These are phyloP conservation scores for Corallochytrium limacisporum DNA, from an alignment of 78 protist genomes.

Conservation along the genomic window DNA sequence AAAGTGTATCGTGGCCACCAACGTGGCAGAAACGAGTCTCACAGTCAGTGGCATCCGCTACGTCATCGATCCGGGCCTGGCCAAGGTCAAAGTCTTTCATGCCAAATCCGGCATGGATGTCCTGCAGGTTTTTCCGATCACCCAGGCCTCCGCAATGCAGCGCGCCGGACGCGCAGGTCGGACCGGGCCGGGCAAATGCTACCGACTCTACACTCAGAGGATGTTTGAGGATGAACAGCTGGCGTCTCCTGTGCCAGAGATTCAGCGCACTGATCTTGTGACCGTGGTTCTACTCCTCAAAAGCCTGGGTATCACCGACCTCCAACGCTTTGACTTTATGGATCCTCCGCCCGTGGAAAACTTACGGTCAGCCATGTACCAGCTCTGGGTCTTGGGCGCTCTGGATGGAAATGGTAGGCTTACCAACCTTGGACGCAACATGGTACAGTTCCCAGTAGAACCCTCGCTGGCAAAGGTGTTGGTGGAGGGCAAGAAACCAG, in stretches of 20 bases:
- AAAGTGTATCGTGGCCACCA: slow-evolving; percentile 89
- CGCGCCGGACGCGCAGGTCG: slow-evolving; percentile 97
- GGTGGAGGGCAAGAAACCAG: neutral
- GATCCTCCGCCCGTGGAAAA: slow-evolving; percentile 97
- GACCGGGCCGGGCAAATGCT: slow-evolving; percentile 85
- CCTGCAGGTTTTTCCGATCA: slow-evolving; percentile 46
- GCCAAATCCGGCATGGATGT: slow-evolving; percentile 92
- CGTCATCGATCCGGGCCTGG: slow-evolving; percentile 85
- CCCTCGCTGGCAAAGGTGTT: slow-evolving; percentile 77
- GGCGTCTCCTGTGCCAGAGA: slow-evolving; percentile 83
- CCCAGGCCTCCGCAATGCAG: slow-evolving; percentile 75
- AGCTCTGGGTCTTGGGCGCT: slow-evolving; percentile 95
- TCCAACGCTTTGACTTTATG: slow-evolving; percentile 90
- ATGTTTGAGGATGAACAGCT: slow-evolving; percentile 55
- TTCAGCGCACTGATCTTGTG: slow-evolving; percentile 90
- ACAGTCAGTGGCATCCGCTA: slow-evolving; percentile 85
- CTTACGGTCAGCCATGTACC: slow-evolving; percentile 75
- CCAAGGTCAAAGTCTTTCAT: slow-evolving; percentile 79
- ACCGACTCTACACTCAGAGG: slow-evolving; percentile 71
- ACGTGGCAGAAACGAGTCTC: slow-evolving; percentile 91
- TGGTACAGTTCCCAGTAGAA: slow-evolving; percentile 89
- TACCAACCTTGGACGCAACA: slow-evolving; percentile 59
- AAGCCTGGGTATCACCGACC: slow-evolving; percentile 81
- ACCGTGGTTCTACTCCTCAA: slow-evolving; percentile 88
- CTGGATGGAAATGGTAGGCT: slow-evolving; percentile 73